A percentile compares a stretch with the other conserved stretches of the same genome.
Conservation (phyloP, 805 yeast species). For the Starmerella bombi region DNA sequence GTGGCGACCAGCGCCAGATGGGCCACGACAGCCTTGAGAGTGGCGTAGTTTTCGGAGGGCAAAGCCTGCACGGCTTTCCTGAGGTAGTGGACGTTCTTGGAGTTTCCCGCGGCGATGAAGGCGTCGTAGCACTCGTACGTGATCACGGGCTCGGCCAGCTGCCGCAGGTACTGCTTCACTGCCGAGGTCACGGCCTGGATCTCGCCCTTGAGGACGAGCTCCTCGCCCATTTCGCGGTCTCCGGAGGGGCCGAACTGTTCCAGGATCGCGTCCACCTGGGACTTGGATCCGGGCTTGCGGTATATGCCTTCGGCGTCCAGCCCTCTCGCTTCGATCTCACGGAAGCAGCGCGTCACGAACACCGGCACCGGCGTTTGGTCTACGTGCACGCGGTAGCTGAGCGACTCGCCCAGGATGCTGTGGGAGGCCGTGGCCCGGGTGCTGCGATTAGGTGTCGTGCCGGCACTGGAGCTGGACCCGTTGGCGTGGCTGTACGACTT, state of each 20-base stretch:
- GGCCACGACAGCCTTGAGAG: slow-evolving; percentile 41
- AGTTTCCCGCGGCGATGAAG: slow-evolving; percentile 41
- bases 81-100: slow-evolving; percentile 34
- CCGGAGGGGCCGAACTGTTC: slow-evolving; percentile 27
- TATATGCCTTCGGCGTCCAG: slow-evolving; percentile 75
- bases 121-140: slow-evolving; percentile 55
- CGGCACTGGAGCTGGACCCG: not conserved
- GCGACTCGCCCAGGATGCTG: slow-evolving; percentile 31
- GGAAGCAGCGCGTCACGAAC: slow-evolving; percentile 56
- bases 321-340: slow-evolving; percentile 67
- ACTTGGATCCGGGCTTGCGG: slow-evolving; percentile 72
- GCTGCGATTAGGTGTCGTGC: slow-evolving; percentile 1
- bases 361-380: slow-evolving; percentile 55
- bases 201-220: slow-evolving; percentile 41
- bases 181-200: slow-evolving; percentile 78
- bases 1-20: slow-evolving; percentile 54
- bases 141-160: slow-evolving; percentile 73
- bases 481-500: too few species aligned
- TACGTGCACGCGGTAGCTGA: slow-evolving; percentile 46
- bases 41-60: slow-evolving; percentile 55
- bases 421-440: not conserved
- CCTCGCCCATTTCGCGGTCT: slow-evolving; percentile 24
- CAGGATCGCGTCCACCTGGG: slow-evolving; percentile 42
- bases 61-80: slow-evolving; percentile 36
- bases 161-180: slow-evolving; percentile 72